Base-by-base conservation (phyloP, 768 basidiomycete genomes). In the Xerocomellus amylosporus region DNA sequence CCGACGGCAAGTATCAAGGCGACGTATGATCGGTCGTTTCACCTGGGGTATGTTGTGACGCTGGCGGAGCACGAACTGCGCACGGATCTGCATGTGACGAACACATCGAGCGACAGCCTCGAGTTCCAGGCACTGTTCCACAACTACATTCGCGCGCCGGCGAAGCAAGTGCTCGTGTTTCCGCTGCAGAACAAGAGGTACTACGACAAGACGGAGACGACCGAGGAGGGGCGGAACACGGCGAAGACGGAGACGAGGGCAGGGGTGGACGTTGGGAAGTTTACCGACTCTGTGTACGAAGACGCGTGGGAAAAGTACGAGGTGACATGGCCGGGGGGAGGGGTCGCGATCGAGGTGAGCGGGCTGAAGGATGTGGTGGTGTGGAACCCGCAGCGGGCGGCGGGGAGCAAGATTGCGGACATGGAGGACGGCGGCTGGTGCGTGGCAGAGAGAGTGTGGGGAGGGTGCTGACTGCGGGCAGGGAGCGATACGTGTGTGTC, bases 61-160 rank as follows among this genome's bases (percentile, higher is more conserved):
- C 75, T 99, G 54, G 76, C 79, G 13, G 83, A 80, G 58, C 79
- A 89, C 63, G 79, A 87, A 62, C 77, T 98, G 59, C 81, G 78
- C 58, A 91, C 93, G 34, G 83, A 87, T 64, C 77, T 97, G 7
- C 86, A 90, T 64, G 88, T 98, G 58, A 78, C 78, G 58, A 96
- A 97, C 8, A 62, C 71, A 2, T 73, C 77, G 15, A 70, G 71
- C 20, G 76, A 80, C 40, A 58, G 65, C 5, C 78, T 98, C 39
- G 84, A 87, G 66, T 98, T 96, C 76, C 97, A 99, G 69, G 89
- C 93, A 2, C 78, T 98, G 42, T 79, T 99, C 50, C 97, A 99
- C 72, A 93, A 83, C 46, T 99, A 99, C 73, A 79, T 97, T 59
- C 80, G 79, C 10, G 82, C 83, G 42, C 83, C 87, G 42, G 73